Evolutionary conservation across 192 early-diverging fungal genomes (phyloP), one percentile per base, ranked within the genome.

Genomic region (Backusella parvicylindrica): DNA sequence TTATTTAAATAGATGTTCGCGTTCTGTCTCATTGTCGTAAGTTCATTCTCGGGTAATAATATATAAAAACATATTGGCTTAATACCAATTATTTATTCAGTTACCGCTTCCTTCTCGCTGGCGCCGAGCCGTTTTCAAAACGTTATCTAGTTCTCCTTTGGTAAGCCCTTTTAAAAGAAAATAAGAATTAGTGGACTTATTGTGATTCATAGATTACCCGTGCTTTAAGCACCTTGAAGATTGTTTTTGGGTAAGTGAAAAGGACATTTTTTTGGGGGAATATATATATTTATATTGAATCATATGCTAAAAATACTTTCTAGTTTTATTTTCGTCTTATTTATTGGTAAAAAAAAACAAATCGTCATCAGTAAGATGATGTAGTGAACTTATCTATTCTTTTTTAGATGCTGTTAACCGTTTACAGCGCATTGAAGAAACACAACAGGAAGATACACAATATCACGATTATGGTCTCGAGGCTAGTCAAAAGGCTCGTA

Each of bases 281-380:
- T 37, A 37, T 6, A 37, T 6, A 37, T 0, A 38, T n/a, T n/a
- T n/a, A n/a, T 47, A 47, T n/a, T 41, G 21, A 26, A 3, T 13
- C 12, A 23, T 8, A n/a, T 11, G 3, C 26, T 60, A 60, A 60
- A 60, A 13, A 60, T 11, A 60, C 9, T 28, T 60, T 56, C 8
- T 64, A 89, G 88, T 28, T 84, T 87, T 68, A 86, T 89, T 43
- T 86, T 86, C 37, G 79, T 89, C 49, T 81, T 89, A 21, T 89
- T 89, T 63, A 49, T 85, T 72, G 88, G 88, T 89, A 84, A 82
- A 67, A 47, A 15, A n/a, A n/a, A n/a, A n/a, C n/a, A n/a, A 43
- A 26, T 16, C 21, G 15, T 28, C 35, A 33, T 32, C 66, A 40
- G 13, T 8, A 8, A 28, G 18, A 53, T 36, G 0, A 69, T 33